Percentiles rank a stretch among this genome's conserved stretches.
Conservation (phyloP, 768 basidiomycete species). For the Russula sp. region DNA sequence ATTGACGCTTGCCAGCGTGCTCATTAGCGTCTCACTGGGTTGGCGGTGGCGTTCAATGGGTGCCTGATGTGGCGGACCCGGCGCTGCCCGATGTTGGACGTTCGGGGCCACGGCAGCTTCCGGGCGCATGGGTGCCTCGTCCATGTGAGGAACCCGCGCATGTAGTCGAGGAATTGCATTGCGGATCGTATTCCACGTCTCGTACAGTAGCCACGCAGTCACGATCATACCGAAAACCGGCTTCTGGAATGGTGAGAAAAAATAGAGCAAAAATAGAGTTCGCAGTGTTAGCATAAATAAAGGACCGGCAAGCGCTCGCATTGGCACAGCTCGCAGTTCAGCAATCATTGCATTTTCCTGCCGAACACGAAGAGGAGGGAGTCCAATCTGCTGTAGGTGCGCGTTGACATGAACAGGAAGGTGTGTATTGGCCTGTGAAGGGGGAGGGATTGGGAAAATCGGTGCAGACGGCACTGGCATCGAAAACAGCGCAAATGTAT, state of each 20-base stretch:
- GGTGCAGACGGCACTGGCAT: slow-evolving; percentile 18
- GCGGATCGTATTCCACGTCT: slow-evolving; percentile 31
- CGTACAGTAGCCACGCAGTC: slow-evolving; percentile 28
- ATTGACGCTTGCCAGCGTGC: slow-evolving; percentile 23
- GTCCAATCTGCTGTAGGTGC: slow-evolving; percentile 28
- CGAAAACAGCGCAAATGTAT: slow-evolving; percentile 27
- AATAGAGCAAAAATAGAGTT: slow-evolving; percentile 29
- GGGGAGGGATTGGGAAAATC: slow-evolving; percentile 5
- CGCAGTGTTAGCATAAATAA: slow-evolving; percentile 28
- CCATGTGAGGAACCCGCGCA: slow-evolving; percentile 14
- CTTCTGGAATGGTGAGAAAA: slow-evolving; percentile 31
- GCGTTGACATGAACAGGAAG: slow-evolving; percentile 26
- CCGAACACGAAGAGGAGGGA: slow-evolving; percentile 25
- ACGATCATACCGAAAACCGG: slow-evolving; percentile 29
- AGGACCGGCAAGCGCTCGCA: slow-evolving; percentile 30
- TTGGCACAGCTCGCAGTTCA: slow-evolving; percentile 28
- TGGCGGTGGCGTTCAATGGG: slow-evolving; percentile 3
- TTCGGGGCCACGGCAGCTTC: slow-evolving; percentile 9
- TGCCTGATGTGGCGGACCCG: background rate
- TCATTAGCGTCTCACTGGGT: slow-evolving; percentile 17
- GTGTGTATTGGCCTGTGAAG: slow-evolving; percentile 9
- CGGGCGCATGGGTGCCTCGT: slow-evolving; percentile 10
- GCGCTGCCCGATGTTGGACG: slow-evolving; percentile 2
- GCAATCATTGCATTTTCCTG: slow-evolving; percentile 28
- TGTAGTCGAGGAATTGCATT: slow-evolving; percentile 24